Conservation (phyloP, 2,329 filamentous ascomycete species). For the Davidsoniella virescens region DNA sequence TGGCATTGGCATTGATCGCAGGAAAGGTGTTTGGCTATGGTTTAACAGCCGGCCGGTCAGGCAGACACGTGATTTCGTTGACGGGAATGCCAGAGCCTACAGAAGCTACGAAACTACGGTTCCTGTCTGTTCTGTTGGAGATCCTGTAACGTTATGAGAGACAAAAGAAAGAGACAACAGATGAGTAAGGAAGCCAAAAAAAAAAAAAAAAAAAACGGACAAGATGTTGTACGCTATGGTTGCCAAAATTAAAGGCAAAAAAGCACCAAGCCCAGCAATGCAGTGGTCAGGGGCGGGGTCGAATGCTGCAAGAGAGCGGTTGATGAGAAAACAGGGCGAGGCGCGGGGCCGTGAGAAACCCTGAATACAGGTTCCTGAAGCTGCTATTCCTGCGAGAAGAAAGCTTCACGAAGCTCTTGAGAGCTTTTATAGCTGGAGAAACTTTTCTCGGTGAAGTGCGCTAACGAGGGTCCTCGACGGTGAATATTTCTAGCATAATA, state of each 20-base stretch:
- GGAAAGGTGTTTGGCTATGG: background rate
- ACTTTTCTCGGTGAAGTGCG: too few relatives aligned
- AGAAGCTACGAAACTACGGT: background rate
- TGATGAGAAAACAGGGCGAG: constrained; percentile 2
- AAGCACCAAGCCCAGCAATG: background rate
- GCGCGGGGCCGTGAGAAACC: background rate
- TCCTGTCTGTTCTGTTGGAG: too few relatives aligned
- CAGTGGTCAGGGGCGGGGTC: constrained; percentile 9
- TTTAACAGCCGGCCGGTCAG: background rate
- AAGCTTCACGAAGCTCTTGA: background rate
- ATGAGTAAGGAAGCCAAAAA: background rate
- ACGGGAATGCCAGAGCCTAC: background rate
- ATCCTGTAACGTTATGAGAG: background rate
- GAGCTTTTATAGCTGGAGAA: too few relatives aligned
- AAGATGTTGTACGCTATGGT: background rate
- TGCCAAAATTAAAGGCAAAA: background rate
- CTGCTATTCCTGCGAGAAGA: background rate
- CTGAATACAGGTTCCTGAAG: background rate
- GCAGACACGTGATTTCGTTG: background rate
- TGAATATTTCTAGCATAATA: too few relatives aligned
- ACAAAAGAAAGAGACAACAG: background rate
- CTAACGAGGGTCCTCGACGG: too few relatives aligned
- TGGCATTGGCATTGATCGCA: constrained; percentile 4
- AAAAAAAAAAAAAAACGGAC: background rate
- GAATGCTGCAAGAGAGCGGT: constrained; percentile 1